Percentiles rank a stretch among this genome's conserved stretches.
phyloP scores from a whole-genome alignment of 768 basidiomycete genomes.

The Suillus occidentalis region DNA sequence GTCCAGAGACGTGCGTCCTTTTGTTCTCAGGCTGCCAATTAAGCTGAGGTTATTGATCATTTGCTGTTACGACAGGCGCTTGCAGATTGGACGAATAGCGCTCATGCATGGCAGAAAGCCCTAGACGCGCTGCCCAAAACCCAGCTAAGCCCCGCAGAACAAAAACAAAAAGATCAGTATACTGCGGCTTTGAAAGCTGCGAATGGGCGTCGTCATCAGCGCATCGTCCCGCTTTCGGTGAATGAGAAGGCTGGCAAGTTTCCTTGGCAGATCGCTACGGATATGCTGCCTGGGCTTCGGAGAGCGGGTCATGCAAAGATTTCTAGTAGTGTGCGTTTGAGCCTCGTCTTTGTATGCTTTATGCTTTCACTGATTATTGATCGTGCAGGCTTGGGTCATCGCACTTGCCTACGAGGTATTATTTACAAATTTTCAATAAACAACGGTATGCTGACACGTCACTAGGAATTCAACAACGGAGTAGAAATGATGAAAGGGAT shows the following conservation, averaged over 20 bases:
- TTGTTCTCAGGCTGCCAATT: neutral
- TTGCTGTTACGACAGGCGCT: slow-evolving; percentile 9
- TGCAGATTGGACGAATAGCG: slow-evolving; percentile 8
- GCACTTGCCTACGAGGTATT: slow-evolving; percentile 15
- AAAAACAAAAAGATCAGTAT: slow-evolving; percentile 38
- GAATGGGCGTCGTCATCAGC: slow-evolving; percentile 19
- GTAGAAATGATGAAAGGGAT: slow-evolving; percentile 10
- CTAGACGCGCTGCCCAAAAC: slow-evolving; percentile 30
- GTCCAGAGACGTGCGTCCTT: slow-evolving; percentile 27
- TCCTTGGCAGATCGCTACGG: slow-evolving; percentile 11
- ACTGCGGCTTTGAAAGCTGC: slow-evolving; percentile 23
- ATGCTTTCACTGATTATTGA: neutral
- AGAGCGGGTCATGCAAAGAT: neutral
- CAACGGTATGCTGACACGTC: neutral
- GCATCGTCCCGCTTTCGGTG: neutral
- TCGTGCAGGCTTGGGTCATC: slow-evolving; percentile 21
- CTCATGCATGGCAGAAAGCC: slow-evolving; percentile 28
- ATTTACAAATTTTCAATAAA: neutral
- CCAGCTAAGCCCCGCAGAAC: slow-evolving; percentile 30
- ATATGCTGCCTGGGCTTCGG: slow-evolving; percentile 10
- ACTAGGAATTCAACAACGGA: slow-evolving; percentile 10
- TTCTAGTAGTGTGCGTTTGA: slow-evolving; percentile 11
- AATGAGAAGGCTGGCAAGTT: neutral
- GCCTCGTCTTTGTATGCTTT: neutral
- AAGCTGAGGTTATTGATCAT: neutral